phyloP scores from a whole-genome alignment of 2,329 filamentous ascomycete species.

The Peltaster fructicola region DNA sequence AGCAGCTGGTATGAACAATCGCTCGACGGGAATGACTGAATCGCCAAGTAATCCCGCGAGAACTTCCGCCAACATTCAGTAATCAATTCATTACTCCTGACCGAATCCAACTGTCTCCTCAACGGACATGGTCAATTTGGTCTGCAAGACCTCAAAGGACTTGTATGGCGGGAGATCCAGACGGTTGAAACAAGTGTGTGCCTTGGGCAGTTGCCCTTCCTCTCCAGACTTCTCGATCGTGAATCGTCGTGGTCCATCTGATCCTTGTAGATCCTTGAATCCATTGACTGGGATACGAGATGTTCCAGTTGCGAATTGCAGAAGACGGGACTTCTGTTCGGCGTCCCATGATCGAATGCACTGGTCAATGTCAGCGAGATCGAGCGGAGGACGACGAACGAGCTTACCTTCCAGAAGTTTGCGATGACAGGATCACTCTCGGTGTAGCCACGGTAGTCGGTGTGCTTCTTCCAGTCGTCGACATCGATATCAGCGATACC shows the following conservation, averaged over 20 bases:
- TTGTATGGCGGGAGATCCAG: constrained; percentile 92
- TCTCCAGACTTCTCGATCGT: constrained; percentile 98
- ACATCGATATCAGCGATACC: constrained; percentile 99
- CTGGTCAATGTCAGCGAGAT: constrained; percentile 13
- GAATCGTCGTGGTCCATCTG: constrained; percentile 84
- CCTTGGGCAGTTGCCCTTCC: constrained; percentile 77
- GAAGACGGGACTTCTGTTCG: constrained; percentile 86
- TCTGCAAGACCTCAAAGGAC: constrained; percentile 62
- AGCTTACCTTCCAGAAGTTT: constrained; percentile 82
- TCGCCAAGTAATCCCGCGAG: neutral
- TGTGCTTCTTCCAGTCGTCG: constrained; percentile 99
- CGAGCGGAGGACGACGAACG: too few species aligned
- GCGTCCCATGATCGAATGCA: constrained; percentile 93
- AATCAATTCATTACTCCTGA: constrained; percentile 60
- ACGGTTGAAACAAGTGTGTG: constrained; percentile 97
- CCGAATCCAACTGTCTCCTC: constrained; percentile 98
- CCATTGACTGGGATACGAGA: constrained; percentile 97
- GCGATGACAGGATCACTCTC: constrained; percentile 94
- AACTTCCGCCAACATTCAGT: neutral
- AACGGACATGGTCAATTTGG: constrained; percentile 89
- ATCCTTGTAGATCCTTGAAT: constrained; percentile 97
- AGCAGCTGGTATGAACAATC: too few species aligned
- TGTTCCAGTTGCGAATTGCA: constrained; percentile 95
- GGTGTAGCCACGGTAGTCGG: constrained; percentile 95
- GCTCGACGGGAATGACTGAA: too few species aligned